phyloP scores from a whole-genome alignment of 768 basidiomycete species.

The Suillus alpinus region DNA sequence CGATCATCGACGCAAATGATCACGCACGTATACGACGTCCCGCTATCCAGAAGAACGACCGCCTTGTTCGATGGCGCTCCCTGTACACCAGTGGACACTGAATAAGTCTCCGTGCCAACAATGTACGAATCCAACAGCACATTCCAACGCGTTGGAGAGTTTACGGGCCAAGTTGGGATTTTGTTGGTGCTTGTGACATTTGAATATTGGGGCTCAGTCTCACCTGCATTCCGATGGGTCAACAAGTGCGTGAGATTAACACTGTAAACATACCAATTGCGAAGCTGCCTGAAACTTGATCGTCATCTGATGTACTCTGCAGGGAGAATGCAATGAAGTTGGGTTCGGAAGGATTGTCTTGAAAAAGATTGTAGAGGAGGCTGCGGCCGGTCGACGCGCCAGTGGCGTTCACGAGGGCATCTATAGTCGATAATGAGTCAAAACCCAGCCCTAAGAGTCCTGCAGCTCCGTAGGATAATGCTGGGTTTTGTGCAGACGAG shows the following conservation, averaged over 20 bases:
- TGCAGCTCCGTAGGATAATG: conserved; percentile 63
- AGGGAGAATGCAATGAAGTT: conserved; percentile 82
- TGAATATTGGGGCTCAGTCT: conserved; percentile 61
- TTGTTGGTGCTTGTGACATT: conserved; percentile 52
- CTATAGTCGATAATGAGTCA: conserved; percentile 70
- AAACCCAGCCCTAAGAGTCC: conserved; percentile 81
- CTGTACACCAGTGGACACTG: conserved; percentile 52
- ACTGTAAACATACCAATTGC: conserved; percentile 53
- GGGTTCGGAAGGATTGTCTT: conserved; percentile 62
- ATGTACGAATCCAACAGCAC: conserved; percentile 73
- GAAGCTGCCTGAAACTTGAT: conserved; percentile 65
- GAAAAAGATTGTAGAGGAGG: conserved; percentile 74
- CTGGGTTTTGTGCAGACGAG: conserved; percentile 64
- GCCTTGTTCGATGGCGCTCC: conserved; percentile 67
- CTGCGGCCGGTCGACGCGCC: conserved; percentile 61
- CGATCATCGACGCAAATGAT: conserved; percentile 1
- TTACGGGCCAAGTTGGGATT: conserved; percentile 73
- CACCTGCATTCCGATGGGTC: conserved; percentile 41
- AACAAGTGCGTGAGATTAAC: neutral
- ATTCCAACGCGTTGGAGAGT: conserved; percentile 68
- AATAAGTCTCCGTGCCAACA: conserved; percentile 48
- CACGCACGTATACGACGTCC: conserved; percentile 75
- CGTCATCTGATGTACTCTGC: conserved; percentile 53
- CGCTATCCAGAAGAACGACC: conserved; percentile 76
- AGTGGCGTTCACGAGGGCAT: conserved; percentile 55